Base-by-base conservation (phyloP, 345 rosid species). In the Capsella bursapastoris region DNA sequence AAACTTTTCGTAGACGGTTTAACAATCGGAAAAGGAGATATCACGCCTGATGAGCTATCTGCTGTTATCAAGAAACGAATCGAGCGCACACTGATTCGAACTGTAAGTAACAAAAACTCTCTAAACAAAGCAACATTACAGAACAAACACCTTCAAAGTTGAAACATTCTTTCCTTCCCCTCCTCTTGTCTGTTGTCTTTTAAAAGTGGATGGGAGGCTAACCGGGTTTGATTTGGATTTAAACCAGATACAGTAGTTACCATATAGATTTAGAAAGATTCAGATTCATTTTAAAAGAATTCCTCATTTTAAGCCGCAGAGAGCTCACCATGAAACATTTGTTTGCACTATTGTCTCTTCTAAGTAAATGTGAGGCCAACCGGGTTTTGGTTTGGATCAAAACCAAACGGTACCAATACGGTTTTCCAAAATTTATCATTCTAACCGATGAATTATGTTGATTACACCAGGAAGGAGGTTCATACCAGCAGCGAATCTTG, bases 401-500 rank as follows among this genome's bases (percentile, higher is more conserved):
- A 43, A 69, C 45, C 25, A 32, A 41, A 15, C 4, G 49, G 13
- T 65, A 74, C 38, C 15, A 6, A 34, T 15, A 27, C 37, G 8
- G 45, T 29, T 41, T 40, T 72, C 11, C 7, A 2, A 52, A 62
- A 47, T 45, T 15, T 1, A 27, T 50, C 10, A 37, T 12, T 47
- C 9, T 34, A 22, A 60, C 38, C 47, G 9, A 1, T 38, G 41
- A 63, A 34, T 44, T 8, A 18, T 44, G 28, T 66, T 16, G 60
- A 7, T 78, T 35, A 28, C 49, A 37, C 49, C 80, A 91, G 96
- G 99, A 94, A 76, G 97, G 99, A 78, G 97, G 99, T 37, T 94
- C 99, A 8, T 91, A 91, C 81, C 90, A 84, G 83, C 97, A 94
- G 64, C 88, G 93, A 12, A 72, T 91, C 70, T 84, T 94, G 14